phyloP scores from a whole-genome alignment of 495 filamentous ascomycete genomes.

The Chaetomium fimeti region DNA sequence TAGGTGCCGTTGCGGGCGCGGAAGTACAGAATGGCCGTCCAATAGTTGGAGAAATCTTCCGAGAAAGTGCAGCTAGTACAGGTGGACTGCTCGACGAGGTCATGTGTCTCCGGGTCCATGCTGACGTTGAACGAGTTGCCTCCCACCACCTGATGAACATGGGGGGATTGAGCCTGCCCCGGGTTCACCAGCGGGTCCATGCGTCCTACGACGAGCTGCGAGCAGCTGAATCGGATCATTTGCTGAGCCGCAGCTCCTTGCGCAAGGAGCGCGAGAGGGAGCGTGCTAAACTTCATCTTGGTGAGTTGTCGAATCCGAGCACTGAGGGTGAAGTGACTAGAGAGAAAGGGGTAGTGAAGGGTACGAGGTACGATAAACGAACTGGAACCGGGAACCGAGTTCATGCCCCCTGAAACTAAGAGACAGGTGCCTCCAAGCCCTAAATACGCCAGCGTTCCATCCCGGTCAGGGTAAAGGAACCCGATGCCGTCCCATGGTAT shows the following conservation, averaged over 20 bases:
- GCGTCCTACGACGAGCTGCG: slow-evolving; percentile 45
- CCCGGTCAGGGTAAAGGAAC: slow-evolving; percentile 6
- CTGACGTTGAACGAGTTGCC: slow-evolving; percentile 36
- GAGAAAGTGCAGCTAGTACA: slow-evolving; percentile 37
- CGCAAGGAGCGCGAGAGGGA: neutral
- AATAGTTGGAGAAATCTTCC: slow-evolving; percentile 45
- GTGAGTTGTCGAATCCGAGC: neutral
- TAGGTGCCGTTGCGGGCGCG: slow-evolving; percentile 47
- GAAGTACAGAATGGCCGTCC: slow-evolving; percentile 47
- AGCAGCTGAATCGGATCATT: slow-evolving; percentile 50
- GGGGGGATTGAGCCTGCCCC: slow-evolving; percentile 38
- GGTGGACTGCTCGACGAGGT: slow-evolving; percentile 29
- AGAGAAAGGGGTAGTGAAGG: neutral
- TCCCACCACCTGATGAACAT: slow-evolving; percentile 43
- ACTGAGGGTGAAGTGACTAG: neutral
- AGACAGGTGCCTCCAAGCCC: neutral
- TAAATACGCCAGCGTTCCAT: slow-evolving; percentile 7
- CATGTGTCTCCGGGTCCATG: slow-evolving; percentile 30
- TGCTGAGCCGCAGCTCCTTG: neutral
- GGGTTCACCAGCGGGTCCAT: slow-evolving; percentile 49
- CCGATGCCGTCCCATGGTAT: slow-evolving; percentile 5
- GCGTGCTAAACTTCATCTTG: slow-evolving; percentile 1
- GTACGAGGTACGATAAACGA: neutral
- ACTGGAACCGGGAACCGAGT: neutral
- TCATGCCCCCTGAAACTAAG: neutral